Evolutionary conservation across 371 early-diverging fungal species (phyloP).

Genomic region (Lichtheimia corymbifera): DNA sequence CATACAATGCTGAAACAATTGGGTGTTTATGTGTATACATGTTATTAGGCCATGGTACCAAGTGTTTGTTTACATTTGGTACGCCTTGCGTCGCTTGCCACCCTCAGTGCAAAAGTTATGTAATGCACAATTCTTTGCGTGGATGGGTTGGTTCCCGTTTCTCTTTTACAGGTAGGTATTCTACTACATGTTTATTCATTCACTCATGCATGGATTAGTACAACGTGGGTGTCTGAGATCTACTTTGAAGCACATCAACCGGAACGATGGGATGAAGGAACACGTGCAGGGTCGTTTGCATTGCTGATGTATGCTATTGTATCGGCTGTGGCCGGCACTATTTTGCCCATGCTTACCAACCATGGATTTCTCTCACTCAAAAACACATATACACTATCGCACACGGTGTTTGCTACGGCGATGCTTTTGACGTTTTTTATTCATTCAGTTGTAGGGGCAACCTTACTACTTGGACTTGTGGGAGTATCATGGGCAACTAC

Average conservation of each 20-base stretch:
- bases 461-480: constrained; percentile 54
- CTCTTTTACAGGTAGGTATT: constrained; percentile 58
- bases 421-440: constrained; percentile 59
- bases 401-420: constrained; percentile 55
- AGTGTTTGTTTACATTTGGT: constrained; percentile 54
- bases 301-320: constrained; percentile 65
- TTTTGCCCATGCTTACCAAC: constrained; percentile 51
- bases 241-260: constrained; percentile 38
- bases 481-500: constrained; percentile 77
- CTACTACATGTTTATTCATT: not conserved
- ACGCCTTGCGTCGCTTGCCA: constrained; percentile 57
- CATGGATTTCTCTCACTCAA: constrained; percentile 29
- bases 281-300: constrained; percentile 73
- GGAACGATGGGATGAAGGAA: constrained; percentile 44
- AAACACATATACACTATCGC: constrained; percentile 60
- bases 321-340: constrained; percentile 57
- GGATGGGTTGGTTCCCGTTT: constrained; percentile 86
- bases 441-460: constrained; percentile 48
- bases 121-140: constrained; percentile 76
- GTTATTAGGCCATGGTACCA: constrained; percentile 44
- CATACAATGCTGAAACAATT: not conserved
- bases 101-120: constrained; percentile 64
- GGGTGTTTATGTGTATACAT: not conserved
- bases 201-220: constrained; percentile 16
- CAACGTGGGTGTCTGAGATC: constrained; percentile 59